Evolutionary conservation across 495 filamentous ascomycete genomes (phyloP).

Genomic region (Podospora pseudopauciseta): DNA sequence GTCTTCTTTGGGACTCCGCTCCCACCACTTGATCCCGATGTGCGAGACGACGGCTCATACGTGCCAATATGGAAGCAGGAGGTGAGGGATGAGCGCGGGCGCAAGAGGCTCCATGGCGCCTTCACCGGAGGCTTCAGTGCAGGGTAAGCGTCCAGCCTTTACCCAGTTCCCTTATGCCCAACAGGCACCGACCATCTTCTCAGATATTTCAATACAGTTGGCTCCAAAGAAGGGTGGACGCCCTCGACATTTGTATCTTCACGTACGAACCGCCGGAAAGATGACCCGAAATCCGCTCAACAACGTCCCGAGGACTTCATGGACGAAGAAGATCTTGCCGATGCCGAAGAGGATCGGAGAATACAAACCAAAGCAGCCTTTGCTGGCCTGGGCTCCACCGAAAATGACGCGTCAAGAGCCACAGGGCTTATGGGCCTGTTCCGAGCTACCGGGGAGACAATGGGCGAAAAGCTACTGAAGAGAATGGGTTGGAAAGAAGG

Average conservation of each 20-base stretch:
- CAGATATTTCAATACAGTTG: slow-evolving; percentile 96
- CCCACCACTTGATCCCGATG: slow-evolving; percentile 70
- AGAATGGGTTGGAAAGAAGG: slow-evolving; percentile 97
- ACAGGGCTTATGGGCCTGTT: slow-evolving; percentile 70
- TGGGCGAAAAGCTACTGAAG: slow-evolving; percentile 81
- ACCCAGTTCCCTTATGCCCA: not conserved
- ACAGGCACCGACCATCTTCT: slow-evolving; percentile 6
- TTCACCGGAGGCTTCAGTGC: slow-evolving; percentile 97
- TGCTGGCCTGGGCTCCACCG: slow-evolving; percentile 70
- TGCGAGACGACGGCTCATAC: slow-evolving; percentile 89
- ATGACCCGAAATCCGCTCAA: slow-evolving; percentile 49
- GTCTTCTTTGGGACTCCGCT: slow-evolving; percentile 83
- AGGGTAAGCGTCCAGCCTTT: slow-evolving; percentile 57
- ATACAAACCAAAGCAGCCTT: slow-evolving; percentile 71
- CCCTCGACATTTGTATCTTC: slow-evolving; percentile 90
- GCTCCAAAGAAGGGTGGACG: slow-evolving; percentile 97
- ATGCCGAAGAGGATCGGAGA: slow-evolving; percentile 70
- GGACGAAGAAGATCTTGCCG: slow-evolving; percentile 94
- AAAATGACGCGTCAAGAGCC: slow-evolving; percentile 51
- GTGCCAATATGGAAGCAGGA: slow-evolving; percentile 96
- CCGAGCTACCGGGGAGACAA: slow-evolving; percentile 72
- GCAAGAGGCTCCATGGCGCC: slow-evolving; percentile 89
- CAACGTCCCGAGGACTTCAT: slow-evolving; percentile 89
- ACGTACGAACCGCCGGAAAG: slow-evolving; percentile 70
- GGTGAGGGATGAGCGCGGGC: slow-evolving; percentile 86